Conservation (phyloP, 2,329 filamentous ascomycete genomes). For the Paecilomyces niveus region DNA sequence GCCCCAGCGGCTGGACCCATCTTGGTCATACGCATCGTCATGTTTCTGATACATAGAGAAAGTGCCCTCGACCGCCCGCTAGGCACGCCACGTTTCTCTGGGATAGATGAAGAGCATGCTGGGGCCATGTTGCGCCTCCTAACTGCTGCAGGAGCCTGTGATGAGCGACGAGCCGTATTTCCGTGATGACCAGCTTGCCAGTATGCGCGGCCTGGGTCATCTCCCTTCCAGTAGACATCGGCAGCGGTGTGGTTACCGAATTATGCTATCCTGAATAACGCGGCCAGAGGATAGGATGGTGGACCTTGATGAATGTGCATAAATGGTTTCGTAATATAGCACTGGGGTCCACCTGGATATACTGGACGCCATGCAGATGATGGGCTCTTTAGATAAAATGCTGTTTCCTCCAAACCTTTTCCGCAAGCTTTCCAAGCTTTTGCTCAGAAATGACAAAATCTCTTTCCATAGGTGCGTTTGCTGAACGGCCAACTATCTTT, state of each 20-base stretch:
- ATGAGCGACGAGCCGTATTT: not conserved
- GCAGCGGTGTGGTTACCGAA: constrained; percentile 48
- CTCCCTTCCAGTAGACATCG: constrained; percentile 44
- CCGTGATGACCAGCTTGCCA: not conserved
- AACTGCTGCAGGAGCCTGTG: not conserved
- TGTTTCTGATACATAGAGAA: not conserved
- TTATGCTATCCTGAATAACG: constrained; percentile 47
- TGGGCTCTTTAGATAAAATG: no score
- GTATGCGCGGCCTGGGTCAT: constrained; percentile 47
- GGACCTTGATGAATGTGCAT: constrained; percentile 43
- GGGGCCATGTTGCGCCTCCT: not conserved
- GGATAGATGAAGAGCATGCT: not conserved
- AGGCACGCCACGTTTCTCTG: not conserved
- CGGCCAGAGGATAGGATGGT: constrained; percentile 46
- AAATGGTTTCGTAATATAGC: constrained; percentile 38
- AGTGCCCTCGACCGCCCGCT: not conserved
- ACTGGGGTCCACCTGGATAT: constrained; percentile 51
- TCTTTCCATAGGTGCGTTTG: no score
- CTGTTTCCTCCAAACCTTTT: no score
- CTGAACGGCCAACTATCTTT: no score
- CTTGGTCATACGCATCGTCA: not conserved
- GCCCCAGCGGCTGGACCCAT: not conserved
- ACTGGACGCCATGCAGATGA: constrained; percentile 27
- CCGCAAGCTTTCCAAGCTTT: no score
- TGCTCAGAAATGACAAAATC: no score